A percentile compares a stretch with the other conserved stretches of the same genome.
These are phyloP conservation scores for Diaporthe destruens DNA, from an alignment of 2,329 filamentous ascomycete genomes.

Conservation along the genomic window DNA sequence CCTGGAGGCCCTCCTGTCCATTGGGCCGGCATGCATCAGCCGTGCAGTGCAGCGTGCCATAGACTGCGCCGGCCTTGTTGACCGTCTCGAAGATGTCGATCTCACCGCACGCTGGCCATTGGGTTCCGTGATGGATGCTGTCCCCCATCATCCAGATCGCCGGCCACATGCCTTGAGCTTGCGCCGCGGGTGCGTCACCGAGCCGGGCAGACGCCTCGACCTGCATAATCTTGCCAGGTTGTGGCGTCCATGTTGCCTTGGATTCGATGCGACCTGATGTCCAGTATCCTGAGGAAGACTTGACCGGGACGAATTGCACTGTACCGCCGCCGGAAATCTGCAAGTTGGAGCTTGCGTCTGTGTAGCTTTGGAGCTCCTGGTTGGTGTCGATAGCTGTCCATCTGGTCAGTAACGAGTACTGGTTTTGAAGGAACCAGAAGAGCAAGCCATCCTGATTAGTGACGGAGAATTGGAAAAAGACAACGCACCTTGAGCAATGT, in stretches of 20 bases:
- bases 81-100: slow-evolving; percentile 70
- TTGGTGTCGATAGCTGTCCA: slow-evolving; percentile 51
- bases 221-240: slow-evolving; percentile 58
- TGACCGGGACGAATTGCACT: slow-evolving; percentile 64
- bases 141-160: slow-evolving; percentile 71
- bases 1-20: slow-evolving; percentile 52
- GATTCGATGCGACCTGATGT: slow-evolving; percentile 68
- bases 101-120: slow-evolving; percentile 68
- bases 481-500: slow-evolving; percentile 51
- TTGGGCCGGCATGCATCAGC: slow-evolving; percentile 57
- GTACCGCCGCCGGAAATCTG: slow-evolving; percentile 64
- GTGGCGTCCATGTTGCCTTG: slow-evolving; percentile 60
- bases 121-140: slow-evolving; percentile 58
- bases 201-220: slow-evolving; percentile 62
- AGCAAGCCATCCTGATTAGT: background rate
- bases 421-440: background rate
- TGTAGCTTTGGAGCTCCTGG: slow-evolving; percentile 65
- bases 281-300: slow-evolving; percentile 58
- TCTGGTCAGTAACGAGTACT: background rate
- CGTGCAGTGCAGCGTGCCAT: slow-evolving; percentile 67
- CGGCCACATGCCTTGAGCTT: slow-evolving; percentile 69
- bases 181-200: slow-evolving; percentile 53
- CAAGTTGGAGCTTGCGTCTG: slow-evolving; percentile 59
- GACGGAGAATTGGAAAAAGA: too few relatives aligned
- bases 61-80: slow-evolving; percentile 61